Evolutionary conservation across 371 early-diverging fungal genomes (phyloP).

Genomic region (Zopfochytrium polystomum): DNA sequence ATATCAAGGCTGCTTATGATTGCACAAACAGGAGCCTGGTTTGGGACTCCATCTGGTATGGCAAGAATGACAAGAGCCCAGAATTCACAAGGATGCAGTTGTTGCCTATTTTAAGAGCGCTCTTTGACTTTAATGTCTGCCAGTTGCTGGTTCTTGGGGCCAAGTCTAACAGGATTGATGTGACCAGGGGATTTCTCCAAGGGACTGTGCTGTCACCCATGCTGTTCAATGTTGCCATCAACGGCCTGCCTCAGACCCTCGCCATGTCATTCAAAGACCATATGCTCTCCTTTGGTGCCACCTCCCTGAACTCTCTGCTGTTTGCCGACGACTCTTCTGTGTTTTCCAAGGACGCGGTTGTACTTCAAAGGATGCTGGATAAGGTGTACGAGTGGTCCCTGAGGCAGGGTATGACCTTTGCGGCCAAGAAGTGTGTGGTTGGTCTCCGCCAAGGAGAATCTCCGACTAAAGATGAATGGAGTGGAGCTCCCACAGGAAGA

Average conservation of each 20-base stretch:
- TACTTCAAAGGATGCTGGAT: conserved; percentile 3
- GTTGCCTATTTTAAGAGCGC: conserved; percentile 6
- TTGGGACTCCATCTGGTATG: not conserved
- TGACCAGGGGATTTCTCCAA: conserved; percentile 10
- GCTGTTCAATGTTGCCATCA: conserved; percentile 20
- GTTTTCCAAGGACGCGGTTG: not conserved
- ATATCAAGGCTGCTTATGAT: conserved; percentile 24
- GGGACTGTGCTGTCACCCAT: conserved; percentile 19
- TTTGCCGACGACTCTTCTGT: conserved; percentile 19
- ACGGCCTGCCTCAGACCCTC: conserved; percentile 4
- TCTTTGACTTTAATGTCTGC: conserved; percentile 7
- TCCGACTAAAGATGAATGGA: not conserved
- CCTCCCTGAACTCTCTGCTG: conserved; percentile 10
- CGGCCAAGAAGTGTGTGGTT: not conserved
- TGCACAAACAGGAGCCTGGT: conserved; percentile 7
- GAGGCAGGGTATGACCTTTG: conserved; percentile 1
- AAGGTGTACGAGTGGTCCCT: not conserved
- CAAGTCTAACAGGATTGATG: not conserved
- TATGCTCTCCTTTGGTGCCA: not conserved
- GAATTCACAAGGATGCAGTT: not conserved
- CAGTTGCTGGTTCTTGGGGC: conserved; percentile 8
- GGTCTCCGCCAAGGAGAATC: not conserved
- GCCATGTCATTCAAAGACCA: not conserved
- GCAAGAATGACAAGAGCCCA: not conserved
- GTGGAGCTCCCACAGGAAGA: not conserved